These are phyloP conservation scores for Glycyrrhiza uralensis DNA, from an alignment of 306 rosid species.

Conservation along the genomic window DNA sequence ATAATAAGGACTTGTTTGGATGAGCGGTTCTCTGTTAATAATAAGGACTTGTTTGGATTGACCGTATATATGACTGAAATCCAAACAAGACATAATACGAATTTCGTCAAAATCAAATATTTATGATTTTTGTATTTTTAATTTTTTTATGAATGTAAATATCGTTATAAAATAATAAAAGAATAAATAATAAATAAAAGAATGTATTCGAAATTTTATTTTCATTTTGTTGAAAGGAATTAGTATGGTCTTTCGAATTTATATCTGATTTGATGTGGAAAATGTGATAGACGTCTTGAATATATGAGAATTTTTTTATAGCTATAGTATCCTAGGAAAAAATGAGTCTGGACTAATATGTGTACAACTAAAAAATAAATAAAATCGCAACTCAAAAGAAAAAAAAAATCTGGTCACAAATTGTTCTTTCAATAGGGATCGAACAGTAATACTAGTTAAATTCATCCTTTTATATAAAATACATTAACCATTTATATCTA, in stretches of 20 bases:
- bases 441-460: too few species aligned
- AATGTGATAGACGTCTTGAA: not conserved
- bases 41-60: too few species aligned
- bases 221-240: not conserved
- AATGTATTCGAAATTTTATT: not conserved
- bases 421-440: too few species aligned
- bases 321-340: too few species aligned
- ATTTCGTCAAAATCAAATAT: not conserved
- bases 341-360: too few species aligned
- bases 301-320: too few species aligned
- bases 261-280: not conserved
- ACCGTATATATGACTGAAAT: not conserved
- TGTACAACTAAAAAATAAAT: too few species aligned
- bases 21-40: constrained; percentile 10
- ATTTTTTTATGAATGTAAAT: not conserved
- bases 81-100: constrained; percentile 16
- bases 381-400: too few species aligned
- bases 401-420: too few species aligned
- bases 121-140: too few species aligned
- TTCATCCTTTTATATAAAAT: too few species aligned
- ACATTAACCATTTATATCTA: too few species aligned
- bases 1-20: constrained; percentile 23
- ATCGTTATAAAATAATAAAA: not conserved
- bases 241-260: not conserved
- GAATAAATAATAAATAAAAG: not conserved